A percentile compares a stretch with the other conserved stretches of the same genome.
These are phyloP conservation scores for Collybia sordida DNA, from an alignment of 768 basidiomycete genomes.

Conservation along the genomic window DNA sequence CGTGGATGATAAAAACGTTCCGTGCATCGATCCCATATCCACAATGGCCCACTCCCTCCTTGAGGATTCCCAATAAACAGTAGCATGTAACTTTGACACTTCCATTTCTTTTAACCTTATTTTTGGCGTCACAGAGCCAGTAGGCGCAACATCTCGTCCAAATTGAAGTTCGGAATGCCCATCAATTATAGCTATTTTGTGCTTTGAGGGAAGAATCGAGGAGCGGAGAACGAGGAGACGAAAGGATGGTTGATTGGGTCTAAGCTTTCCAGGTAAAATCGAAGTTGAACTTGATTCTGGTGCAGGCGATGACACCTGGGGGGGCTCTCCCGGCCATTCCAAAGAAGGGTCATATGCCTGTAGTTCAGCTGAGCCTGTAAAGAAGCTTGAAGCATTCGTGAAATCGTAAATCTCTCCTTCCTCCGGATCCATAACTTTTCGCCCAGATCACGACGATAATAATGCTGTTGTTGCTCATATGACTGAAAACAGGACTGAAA, in stretches of 20 bases:
- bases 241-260: slow-evolving; percentile 30
- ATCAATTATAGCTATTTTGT: slow-evolving; percentile 40
- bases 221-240: slow-evolving; percentile 58
- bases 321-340: slow-evolving; percentile 58
- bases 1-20: slow-evolving; percentile 60
- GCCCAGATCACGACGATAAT: background rate
- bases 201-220: slow-evolving; percentile 56
- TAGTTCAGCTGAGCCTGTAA: slow-evolving; percentile 8
- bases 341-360: slow-evolving; percentile 47
- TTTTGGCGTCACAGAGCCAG: slow-evolving; percentile 53
- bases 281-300: slow-evolving; percentile 7
- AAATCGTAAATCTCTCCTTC: slow-evolving; percentile 29
- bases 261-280: slow-evolving; percentile 9
- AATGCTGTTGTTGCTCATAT: background rate
- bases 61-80: slow-evolving; percentile 64
- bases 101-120: slow-evolving; percentile 82
- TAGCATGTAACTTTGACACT: slow-evolving; percentile 81
- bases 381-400: background rate
- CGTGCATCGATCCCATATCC: slow-evolving; percentile 86
- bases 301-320: slow-evolving; percentile 1
- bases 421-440: slow-evolving; percentile 19
- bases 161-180: slow-evolving; percentile 66
- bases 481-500: background rate
- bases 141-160: slow-evolving; percentile 63
- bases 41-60: slow-evolving; percentile 69